Evolutionary conservation across 2,329 filamentous ascomycete genomes (phyloP), one percentile per base, ranked within the genome.

Genomic region (Polytolypa hystricis): DNA sequence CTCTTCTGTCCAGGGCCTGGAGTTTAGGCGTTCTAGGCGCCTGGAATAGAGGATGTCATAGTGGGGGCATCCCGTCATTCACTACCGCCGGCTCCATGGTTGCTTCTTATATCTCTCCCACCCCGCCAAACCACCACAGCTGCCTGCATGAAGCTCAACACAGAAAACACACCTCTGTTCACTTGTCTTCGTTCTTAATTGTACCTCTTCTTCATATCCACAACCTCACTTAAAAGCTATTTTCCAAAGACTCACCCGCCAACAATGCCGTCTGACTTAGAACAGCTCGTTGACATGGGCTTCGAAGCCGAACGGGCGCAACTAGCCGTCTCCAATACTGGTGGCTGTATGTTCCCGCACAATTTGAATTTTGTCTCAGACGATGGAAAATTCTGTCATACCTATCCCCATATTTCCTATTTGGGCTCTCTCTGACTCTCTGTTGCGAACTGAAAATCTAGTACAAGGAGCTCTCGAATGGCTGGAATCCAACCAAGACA

Each of bases 401-500:
- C 5, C 1, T 17, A 14, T 17, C n/a, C 15, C 8, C 19, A 14
- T 10, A 5, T 23, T 30, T n/a, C 20, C 20, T 17, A 18, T 17
- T 31, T 11, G 14, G 30, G 2, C 8, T 12, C 31, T 12, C 28
- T 23, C 20, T 33, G 23, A 15, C 10, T 12, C 20, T n/a, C 5
- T 26, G 30, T 15, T 15, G 18, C 33, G 39, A 20, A 32, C 17
- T n/a, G 11, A 3, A 9, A 5, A 47, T 31, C 40, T 37, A 89
- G 84, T 95, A 31, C 81, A 91, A 56, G 81, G 79, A 47, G 91
- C 91, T 35, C 73, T 98, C 40, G 84, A 94, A 64, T 98, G 91
- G 91, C 74, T 98, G 1, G 87, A 93, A 56, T 75, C 82, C 50
- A 93, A 93, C 56, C 79, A 93, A 56, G 85, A 94, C 58, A 93